Percentiles rank a stretch among this genome's conserved stretches.
Evolutionary conservation across 2,329 filamentous ascomycete genomes (phyloP).

Genomic region (Penicillium olsonii): DNA sequence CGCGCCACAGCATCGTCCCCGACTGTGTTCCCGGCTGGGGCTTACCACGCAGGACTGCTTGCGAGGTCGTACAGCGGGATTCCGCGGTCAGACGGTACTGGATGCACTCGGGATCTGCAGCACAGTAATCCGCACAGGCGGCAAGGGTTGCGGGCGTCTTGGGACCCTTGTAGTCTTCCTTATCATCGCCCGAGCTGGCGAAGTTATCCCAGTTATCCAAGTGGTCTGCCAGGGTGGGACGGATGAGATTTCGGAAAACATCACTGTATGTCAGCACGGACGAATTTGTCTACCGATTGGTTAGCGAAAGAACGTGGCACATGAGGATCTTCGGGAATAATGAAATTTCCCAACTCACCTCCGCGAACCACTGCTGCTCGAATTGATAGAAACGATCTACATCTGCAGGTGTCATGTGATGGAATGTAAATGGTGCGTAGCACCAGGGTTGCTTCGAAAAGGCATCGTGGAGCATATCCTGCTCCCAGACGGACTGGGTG

Average conservation of each 20-base stretch:
- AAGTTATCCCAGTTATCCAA: slow-evolving; percentile 23
- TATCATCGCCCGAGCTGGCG: slow-evolving; percentile 7
- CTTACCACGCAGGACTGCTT: slow-evolving; percentile 15
- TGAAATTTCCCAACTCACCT: slow-evolving; percentile 14
- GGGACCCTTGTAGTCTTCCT: slow-evolving; percentile 6
- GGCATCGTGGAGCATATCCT: slow-evolving; percentile 23
- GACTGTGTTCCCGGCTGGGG: slow-evolving; percentile 13
- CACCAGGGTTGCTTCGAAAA: slow-evolving; percentile 26
- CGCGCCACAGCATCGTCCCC: slow-evolving; percentile 25
- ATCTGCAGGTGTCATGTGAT: slow-evolving; percentile 30
- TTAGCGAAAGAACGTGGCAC: not conserved
- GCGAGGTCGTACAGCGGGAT: slow-evolving; percentile 17
- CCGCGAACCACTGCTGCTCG: slow-evolving; percentile 27
- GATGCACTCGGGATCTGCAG: slow-evolving; percentile 13
- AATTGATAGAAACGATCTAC: slow-evolving; percentile 28
- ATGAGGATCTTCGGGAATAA: not conserved
- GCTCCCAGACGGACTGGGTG: slow-evolving; percentile 25
- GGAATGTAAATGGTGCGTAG: slow-evolving; percentile 29
- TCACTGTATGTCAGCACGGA: slow-evolving; percentile 23
- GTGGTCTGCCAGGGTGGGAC: slow-evolving; percentile 15
- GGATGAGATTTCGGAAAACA: slow-evolving; percentile 23
- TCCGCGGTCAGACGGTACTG: slow-evolving; percentile 20
- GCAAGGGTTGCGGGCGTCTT: slow-evolving; percentile 9
- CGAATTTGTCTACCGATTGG: slow-evolving; percentile 14
- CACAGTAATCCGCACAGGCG: slow-evolving; percentile 25